Percentiles rank a stretch among this genome's conserved stretches.
Conservation (phyloP, 2,329 filamentous ascomycete genomes). For the Claviceps sp. region DNA sequence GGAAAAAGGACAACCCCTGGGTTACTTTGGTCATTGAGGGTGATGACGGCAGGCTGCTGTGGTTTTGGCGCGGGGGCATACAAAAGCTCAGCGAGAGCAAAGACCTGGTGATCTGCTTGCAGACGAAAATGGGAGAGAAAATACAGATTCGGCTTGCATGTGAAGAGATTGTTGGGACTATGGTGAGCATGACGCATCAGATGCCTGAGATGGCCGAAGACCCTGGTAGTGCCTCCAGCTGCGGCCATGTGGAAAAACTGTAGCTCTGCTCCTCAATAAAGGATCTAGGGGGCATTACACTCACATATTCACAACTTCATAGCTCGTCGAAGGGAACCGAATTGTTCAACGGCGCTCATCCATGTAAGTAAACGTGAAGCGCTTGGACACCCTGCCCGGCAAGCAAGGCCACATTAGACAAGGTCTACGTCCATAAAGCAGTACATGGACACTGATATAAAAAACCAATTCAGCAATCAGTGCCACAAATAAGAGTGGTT, state of each 20-base stretch:
- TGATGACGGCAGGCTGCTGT: slow-evolving; percentile 35
- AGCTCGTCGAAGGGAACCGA: too few relatives aligned
- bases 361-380: too few relatives aligned
- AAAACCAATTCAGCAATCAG: too few relatives aligned
- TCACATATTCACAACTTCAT: too few relatives aligned
- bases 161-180: slow-evolving; percentile 64
- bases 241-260: background rate
- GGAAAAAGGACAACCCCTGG: slow-evolving; percentile 50
- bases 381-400: too few relatives aligned
- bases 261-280: background rate
- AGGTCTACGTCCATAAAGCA: too few relatives aligned
- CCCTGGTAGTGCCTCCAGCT: too few relatives aligned
- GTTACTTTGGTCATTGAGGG: slow-evolving; percentile 64
- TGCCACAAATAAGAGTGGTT: too few relatives aligned
- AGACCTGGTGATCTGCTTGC: slow-evolving; percentile 39
- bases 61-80: slow-evolving; percentile 54
- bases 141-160: slow-evolving; percentile 62
- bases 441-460: too few relatives aligned
- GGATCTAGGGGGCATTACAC: background rate
- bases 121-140: slow-evolving; percentile 39
- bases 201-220: slow-evolving; percentile 1
- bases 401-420: too few relatives aligned
- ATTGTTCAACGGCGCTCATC: too few relatives aligned
- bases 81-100: slow-evolving; percentile 49
- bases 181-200: slow-evolving; percentile 15